Percentiles rank a stretch among this genome's conserved stretches.
Conservation (phyloP, 345 rosid species). For the Syzygium jambos region DNA sequence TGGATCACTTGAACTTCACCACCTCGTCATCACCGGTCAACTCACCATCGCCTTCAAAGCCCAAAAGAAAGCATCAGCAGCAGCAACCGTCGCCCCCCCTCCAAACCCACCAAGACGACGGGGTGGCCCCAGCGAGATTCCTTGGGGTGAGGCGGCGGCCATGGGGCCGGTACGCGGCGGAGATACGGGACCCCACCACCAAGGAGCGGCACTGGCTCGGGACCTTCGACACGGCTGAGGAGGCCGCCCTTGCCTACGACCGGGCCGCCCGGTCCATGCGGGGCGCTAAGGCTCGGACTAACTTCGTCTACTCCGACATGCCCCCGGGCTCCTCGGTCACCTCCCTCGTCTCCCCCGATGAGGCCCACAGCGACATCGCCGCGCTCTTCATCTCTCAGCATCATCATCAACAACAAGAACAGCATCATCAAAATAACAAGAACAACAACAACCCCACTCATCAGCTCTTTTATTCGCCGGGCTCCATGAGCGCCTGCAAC, state of each 20-base stretch:
- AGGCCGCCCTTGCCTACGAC: constrained; percentile 91
- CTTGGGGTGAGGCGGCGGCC: constrained; percentile 93
- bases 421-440: neutral
- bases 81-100: neutral
- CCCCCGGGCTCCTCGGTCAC: constrained; percentile 81
- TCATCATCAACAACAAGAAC: constrained; percentile 4
- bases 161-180: constrained; percentile 95
- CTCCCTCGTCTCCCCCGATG: constrained; percentile 79
- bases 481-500: neutral
- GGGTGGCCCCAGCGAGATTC: constrained; percentile 32
- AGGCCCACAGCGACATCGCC: constrained; percentile 41
- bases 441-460: constrained; percentile 5
- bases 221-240: constrained; percentile 83
- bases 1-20: constrained; percentile 24
- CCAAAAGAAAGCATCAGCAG: constrained; percentile 44
- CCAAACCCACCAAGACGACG: neutral
- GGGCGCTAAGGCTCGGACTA: constrained; percentile 78
- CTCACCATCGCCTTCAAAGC: constrained; percentile 43
- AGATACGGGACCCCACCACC: constrained; percentile 87
- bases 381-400: constrained; percentile 24
- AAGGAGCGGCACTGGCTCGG: constrained; percentile 96
- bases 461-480: constrained; percentile 10
- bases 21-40: constrained; percentile 5
- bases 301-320: constrained; percentile 89
- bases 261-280: constrained; percentile 87